Conservation (phyloP, 1,284 basidiomycete genomes). For the Boletus hoseneyae region DNA sequence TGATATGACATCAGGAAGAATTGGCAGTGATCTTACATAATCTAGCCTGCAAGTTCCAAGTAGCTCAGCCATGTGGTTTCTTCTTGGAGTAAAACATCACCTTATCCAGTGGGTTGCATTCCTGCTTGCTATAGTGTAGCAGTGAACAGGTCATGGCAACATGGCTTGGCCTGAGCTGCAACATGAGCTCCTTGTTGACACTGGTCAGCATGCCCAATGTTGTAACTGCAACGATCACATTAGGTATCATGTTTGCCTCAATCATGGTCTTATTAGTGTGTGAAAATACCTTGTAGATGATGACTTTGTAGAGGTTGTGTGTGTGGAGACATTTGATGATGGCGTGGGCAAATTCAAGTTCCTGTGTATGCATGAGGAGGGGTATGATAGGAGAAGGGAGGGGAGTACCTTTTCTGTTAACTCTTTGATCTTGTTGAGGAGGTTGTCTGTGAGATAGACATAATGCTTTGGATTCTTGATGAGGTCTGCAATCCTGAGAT, state of each 20-base stretch:
- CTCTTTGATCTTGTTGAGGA: constrained; percentile 57
- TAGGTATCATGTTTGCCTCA: constrained; percentile 46
- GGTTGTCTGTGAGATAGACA: constrained; percentile 62
- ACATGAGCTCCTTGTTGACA: constrained; percentile 32
- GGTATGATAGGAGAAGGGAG: background rate
- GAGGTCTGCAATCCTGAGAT: constrained; percentile 54
- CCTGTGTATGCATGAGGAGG: constrained; percentile 36
- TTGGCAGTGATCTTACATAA: too few species aligned
- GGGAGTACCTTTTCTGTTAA: constrained; percentile 40
- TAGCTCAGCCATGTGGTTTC: constrained; percentile 53
- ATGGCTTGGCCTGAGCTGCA: constrained; percentile 43
- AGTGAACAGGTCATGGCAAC: constrained; percentile 59
- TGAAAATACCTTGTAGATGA: constrained; percentile 64
- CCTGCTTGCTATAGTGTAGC: constrained; percentile 74
- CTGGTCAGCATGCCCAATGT: constrained; percentile 20
- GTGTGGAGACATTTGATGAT: constrained; percentile 58
- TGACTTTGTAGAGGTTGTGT: constrained; percentile 64
- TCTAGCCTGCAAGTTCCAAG: too few species aligned
- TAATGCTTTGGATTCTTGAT: constrained; percentile 59
- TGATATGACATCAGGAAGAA: too few species aligned
- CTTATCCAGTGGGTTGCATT: constrained; percentile 61
- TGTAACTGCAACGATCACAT: constrained; percentile 44
- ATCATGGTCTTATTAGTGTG: constrained; percentile 44
- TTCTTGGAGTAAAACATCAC: constrained; percentile 74
- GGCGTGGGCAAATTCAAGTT: constrained; percentile 51